phyloP scores from a whole-genome alignment of 1,284 basidiomycete genomes.

The Dichomitus squalens region DNA sequence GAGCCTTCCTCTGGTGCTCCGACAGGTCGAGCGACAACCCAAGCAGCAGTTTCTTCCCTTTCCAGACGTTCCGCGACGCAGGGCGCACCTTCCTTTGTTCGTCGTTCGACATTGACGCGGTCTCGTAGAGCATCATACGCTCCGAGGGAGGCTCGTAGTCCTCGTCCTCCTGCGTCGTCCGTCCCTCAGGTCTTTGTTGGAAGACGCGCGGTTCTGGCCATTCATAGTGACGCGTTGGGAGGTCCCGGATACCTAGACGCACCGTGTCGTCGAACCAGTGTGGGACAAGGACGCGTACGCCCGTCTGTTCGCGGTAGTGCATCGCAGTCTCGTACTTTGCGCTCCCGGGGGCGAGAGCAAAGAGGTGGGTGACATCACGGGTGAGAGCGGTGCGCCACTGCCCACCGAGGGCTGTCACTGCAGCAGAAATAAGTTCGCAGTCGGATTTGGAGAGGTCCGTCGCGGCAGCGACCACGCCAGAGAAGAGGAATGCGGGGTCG shows the following conservation, averaged over 20 bases:
- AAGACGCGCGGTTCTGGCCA: slow-evolving; percentile 72
- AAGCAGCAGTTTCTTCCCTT: slow-evolving; percentile 60
- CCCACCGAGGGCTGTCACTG: slow-evolving; percentile 79
- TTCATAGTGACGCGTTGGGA: slow-evolving; percentile 64
- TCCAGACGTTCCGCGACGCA: slow-evolving; percentile 41
- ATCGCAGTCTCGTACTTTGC: slow-evolving; percentile 68
- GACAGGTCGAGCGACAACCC: slow-evolving; percentile 56
- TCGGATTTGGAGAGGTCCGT: slow-evolving; percentile 67
- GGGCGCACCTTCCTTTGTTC: slow-evolving; percentile 23
- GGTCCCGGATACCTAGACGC: slow-evolving; percentile 55
- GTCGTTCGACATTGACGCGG: slow-evolving; percentile 31
- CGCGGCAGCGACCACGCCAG: slow-evolving; percentile 74
- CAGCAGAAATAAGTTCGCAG: slow-evolving; percentile 72
- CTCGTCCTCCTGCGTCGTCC: slow-evolving; percentile 28
- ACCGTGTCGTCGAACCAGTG: slow-evolving; percentile 87
- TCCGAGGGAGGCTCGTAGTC: slow-evolving; percentile 38
- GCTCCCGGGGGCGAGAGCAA: slow-evolving; percentile 54
- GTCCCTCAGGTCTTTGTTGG: slow-evolving; percentile 28
- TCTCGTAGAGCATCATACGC: slow-evolving; percentile 48
- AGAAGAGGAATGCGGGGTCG: slow-evolving; percentile 79
- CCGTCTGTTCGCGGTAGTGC: slow-evolving; percentile 53
- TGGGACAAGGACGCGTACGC: slow-evolving; percentile 67
- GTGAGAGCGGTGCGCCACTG: slow-evolving; percentile 78
- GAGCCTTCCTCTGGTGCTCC: slow-evolving; percentile 48
- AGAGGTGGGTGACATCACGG: slow-evolving; percentile 84